phyloP scores from a whole-genome alignment of 2,329 filamentous ascomycete genomes.

The Claviceps digitariae region DNA sequence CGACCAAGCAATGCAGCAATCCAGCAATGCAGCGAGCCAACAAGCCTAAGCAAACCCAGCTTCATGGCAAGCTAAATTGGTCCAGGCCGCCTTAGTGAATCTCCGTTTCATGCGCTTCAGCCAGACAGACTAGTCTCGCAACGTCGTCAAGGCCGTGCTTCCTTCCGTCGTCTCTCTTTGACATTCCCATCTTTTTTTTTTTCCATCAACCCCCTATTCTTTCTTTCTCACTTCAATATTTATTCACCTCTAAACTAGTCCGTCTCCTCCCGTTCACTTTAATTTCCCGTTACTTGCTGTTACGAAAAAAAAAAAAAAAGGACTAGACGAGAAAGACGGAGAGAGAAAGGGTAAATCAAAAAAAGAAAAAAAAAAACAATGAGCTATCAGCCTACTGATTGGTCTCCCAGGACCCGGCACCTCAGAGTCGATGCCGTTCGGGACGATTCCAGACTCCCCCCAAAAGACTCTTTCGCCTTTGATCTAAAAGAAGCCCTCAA shows the following conservation, averaged over 20 bases:
- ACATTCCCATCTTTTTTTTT: background rate
- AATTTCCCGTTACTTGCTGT: background rate
- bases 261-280: background rate
- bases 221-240: background rate
- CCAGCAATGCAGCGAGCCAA: no score
- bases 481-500: conserved; percentile 7
- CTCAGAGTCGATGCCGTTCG: background rate
- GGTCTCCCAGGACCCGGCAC: background rate
- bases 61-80: background rate
- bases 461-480: conserved; percentile 4
- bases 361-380: conserved; percentile 1
- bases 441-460: background rate
- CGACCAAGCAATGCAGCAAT: background rate
- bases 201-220: background rate
- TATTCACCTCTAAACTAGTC: background rate
- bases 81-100: background rate
- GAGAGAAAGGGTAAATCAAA: background rate
- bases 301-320: no score
- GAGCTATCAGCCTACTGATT: conserved; percentile 4
- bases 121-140: background rate
- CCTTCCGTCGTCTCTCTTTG: background rate
- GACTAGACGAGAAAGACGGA: background rate
- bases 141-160: background rate
- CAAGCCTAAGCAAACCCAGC: background rate
- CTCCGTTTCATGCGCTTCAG: background rate